phyloP scores from a whole-genome alignment of 2,329 filamentous ascomycete species.

The Aspergillus nomiae region DNA sequence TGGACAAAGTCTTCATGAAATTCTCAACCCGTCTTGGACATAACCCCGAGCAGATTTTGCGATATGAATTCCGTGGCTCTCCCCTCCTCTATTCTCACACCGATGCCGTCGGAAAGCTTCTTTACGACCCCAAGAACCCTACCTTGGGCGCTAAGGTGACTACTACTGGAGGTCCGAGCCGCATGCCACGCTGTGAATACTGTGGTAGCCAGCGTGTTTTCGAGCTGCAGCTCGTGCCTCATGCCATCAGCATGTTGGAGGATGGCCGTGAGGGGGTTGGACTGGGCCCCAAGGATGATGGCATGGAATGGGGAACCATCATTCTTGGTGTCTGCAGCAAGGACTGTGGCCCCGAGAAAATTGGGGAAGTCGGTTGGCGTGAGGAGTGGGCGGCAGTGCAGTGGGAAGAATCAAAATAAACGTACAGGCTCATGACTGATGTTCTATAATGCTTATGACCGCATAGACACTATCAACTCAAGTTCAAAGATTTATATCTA shows the following conservation, averaged over 20 bases:
- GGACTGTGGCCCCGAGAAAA: constrained; percentile 70
- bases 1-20: constrained; percentile 76
- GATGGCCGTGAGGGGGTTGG: constrained; percentile 64
- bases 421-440: constrained; percentile 8
- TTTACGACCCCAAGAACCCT: constrained; percentile 43
- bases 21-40: constrained; percentile 77
- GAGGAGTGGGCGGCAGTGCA: constrained; percentile 99
- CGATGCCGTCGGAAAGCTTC: constrained; percentile 70
- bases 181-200: constrained; percentile 73
- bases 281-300: constrained; percentile 64
- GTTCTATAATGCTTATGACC: constrained; percentile 22
- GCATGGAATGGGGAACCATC: constrained; percentile 98
- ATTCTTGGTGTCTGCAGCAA: constrained; percentile 80
- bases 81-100: constrained; percentile 79
- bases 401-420: constrained; percentile 72
- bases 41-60: constrained; percentile 79
- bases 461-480: constrained; percentile 5
- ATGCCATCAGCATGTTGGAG: constrained; percentile 87
- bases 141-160: constrained; percentile 28
- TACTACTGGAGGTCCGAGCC: constrained; percentile 26
- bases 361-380: constrained; percentile 72
- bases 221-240: constrained; percentile 88
- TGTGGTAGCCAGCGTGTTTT: constrained; percentile 79
- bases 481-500: neutral
- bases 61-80: constrained; percentile 73